These are phyloP conservation scores for Citrus medica DNA, from an alignment of 345 rosid genomes.

Conservation along the genomic window DNA sequence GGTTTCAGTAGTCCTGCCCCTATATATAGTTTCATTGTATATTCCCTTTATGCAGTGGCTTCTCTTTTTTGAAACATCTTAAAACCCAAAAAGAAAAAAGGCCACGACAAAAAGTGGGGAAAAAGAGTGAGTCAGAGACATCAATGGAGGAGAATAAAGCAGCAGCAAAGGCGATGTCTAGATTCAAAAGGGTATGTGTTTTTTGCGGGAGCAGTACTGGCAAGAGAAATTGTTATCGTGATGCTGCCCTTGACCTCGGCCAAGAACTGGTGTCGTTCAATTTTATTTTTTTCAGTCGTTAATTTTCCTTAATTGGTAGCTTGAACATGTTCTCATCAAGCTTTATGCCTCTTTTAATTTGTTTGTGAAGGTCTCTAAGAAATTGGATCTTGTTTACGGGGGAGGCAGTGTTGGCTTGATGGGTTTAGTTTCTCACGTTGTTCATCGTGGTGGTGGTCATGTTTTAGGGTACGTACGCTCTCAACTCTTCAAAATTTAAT, in stretches of 20 bases:
- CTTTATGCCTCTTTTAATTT: neutral
- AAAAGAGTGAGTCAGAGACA: neutral
- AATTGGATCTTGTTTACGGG: conserved; percentile 66
- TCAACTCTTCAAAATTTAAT: no score
- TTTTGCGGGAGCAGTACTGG: conserved; percentile 94
- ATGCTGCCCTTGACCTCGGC: conserved; percentile 80
- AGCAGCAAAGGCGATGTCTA: conserved; percentile 20
- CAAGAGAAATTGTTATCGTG: conserved; percentile 58
- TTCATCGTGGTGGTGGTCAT: conserved; percentile 61
- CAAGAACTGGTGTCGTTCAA: conserved; percentile 55
- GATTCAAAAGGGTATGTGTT: conserved; percentile 79
- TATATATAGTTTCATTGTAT: conserved; percentile 24
- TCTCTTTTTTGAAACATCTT: neutral
- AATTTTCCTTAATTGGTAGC: neutral
- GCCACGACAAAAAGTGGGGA: neutral
- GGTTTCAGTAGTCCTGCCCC: neutral
- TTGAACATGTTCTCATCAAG: neutral
- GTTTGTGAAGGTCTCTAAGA: conserved; percentile 42
- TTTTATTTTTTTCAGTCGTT: neutral
- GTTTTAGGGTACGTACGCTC: conserved; percentile 51
- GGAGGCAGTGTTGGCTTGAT: conserved; percentile 75
- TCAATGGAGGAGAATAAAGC: conserved; percentile 29
- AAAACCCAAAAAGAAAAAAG: neutral
- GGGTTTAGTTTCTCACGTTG: conserved; percentile 71
- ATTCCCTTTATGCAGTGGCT: conserved; percentile 16